Conservation (phyloP, 306 rosid genomes). For the Lablab purpureus region DNA sequence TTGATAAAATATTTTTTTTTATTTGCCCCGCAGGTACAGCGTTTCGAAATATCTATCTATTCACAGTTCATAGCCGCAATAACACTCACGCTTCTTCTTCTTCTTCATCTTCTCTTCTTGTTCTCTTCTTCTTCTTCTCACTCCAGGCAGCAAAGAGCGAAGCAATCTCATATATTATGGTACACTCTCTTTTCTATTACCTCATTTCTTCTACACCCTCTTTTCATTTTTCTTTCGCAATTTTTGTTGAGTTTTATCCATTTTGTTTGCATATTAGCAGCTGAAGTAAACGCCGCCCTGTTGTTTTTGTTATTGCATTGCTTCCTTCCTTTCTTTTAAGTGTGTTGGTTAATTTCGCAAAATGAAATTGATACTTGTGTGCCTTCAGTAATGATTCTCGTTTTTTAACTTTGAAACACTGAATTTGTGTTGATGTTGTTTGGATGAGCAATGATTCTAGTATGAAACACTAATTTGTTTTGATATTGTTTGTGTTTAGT, state of each 20-base stretch:
- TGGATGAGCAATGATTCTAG: not conserved
- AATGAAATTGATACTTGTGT: not conserved
- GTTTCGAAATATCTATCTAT: not conserved
- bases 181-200: not conserved
- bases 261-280: not conserved
- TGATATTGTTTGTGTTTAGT: conserved; percentile 40
- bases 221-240: not conserved
- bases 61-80: not conserved
- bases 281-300: not conserved
- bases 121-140: too few relatives aligned
- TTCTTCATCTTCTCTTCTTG: too few relatives aligned
- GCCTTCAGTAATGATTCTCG: not conserved
- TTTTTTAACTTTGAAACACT: not conserved
- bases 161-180: not conserved
- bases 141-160: not conserved
- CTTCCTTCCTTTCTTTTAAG: not conserved
- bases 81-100: too few relatives aligned
- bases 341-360: conserved; percentile 10
- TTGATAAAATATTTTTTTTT: not conserved
- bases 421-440: not conserved
- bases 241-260: conserved; percentile 8
- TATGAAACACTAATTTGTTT: conserved; percentile 18
- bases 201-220: not conserved
- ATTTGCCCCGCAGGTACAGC: not conserved
- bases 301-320: not conserved